Percentiles rank a stretch among this genome's conserved stretches.
Conservation (phyloP, 176 grass and related monocot genomes). For the Pharus latifolius region DNA sequence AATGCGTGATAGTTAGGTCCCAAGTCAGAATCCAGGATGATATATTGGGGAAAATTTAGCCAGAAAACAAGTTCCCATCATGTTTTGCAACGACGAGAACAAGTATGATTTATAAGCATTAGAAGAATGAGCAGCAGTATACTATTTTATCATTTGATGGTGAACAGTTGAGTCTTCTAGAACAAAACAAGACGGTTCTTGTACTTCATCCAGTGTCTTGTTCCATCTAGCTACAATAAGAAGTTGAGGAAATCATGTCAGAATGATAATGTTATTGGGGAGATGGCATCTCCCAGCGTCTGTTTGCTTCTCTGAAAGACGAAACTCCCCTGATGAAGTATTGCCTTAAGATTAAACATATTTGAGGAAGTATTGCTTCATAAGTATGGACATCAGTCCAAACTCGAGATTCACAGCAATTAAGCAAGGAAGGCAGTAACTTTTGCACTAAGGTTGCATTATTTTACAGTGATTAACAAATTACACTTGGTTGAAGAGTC, state of each 20-base stretch:
- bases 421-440: not conserved
- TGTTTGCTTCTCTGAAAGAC: slow-evolving; percentile 9
- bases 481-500: not conserved
- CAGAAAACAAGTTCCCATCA: not conserved
- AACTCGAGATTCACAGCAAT: not conserved
- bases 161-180: slow-evolving; percentile 43
- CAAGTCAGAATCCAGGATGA: not conserved
- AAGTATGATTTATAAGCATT: not conserved
- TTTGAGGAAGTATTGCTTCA: slow-evolving; percentile 7
- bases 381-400: not conserved
- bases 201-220: slow-evolving; percentile 52
- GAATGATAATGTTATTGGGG: slow-evolving; percentile 9
- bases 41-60: not conserved
- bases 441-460: not conserved
- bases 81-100: not conserved
- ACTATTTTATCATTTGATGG: slow-evolving; percentile 41
- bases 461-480: no score
- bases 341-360: slow-evolving; percentile 16
- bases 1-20: slow-evolving; percentile 4
- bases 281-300: slow-evolving; percentile 1
- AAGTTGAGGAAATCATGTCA: slow-evolving; percentile 40
- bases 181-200: slow-evolving; percentile 61
- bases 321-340: not conserved
- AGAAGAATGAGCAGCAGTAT: slow-evolving; percentile 28
- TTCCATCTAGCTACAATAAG: slow-evolving; percentile 71